Evolutionary conservation across 345 rosid genomes (phyloP).

Genomic region (Salix arbutifolia): DNA sequence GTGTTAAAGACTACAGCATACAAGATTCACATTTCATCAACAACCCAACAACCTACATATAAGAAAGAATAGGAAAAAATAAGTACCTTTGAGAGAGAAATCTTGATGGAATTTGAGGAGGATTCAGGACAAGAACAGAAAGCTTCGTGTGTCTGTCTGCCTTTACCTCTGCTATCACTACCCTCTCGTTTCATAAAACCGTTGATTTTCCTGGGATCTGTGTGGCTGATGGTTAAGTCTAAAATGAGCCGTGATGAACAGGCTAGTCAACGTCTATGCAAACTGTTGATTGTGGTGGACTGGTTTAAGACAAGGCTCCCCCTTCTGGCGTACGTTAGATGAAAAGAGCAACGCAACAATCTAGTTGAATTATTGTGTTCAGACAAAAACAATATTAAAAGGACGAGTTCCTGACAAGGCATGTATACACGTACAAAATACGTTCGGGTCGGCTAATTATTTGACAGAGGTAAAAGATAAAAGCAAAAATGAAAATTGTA

Average conservation of each 20-base stretch:
- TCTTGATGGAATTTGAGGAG: not conserved
- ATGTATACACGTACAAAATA: not conserved
- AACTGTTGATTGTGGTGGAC: not conserved
- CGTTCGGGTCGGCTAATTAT: not conserved
- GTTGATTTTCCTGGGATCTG: constrained; percentile 18
- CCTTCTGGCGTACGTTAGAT: not conserved
- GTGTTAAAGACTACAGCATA: not conserved
- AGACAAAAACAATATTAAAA: no score
- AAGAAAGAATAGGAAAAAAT: not conserved
- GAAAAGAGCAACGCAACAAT: not conserved
- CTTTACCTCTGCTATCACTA: not conserved
- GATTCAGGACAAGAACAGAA: not conserved
- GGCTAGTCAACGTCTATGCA: not conserved
- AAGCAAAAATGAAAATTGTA: not conserved
- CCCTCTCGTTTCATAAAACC: constrained; percentile 3
- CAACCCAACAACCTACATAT: not conserved
- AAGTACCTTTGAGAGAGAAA: constrained; percentile 1
- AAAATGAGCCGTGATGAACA: not conserved
- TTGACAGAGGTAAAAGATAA: not conserved
- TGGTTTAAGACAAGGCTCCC: not conserved
- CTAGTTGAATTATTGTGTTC: constrained; percentile 11
- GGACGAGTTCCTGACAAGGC: not conserved
- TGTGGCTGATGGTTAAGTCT: not conserved
- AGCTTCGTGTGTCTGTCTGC: not conserved
- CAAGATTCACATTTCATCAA: not conserved